Percentiles rank a stretch among this genome's conserved stretches.
Evolutionary conservation across 345 rosid genomes (phyloP).

Genomic region (Salix dunnii): DNA sequence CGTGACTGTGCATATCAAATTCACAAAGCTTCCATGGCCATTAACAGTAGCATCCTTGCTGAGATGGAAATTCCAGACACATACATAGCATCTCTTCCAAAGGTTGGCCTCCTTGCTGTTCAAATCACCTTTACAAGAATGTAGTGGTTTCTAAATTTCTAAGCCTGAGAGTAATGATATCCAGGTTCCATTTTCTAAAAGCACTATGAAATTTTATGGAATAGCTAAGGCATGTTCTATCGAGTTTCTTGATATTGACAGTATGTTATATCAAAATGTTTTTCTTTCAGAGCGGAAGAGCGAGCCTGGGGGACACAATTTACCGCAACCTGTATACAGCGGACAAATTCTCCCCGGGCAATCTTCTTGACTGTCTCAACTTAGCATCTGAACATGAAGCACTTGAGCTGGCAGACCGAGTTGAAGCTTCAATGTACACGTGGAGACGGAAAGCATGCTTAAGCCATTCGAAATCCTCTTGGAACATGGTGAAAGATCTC

Average conservation of each 20-base stretch:
- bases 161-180: not conserved
- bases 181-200: not conserved
- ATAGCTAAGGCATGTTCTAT: not conserved
- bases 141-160: not conserved
- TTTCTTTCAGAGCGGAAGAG: constrained; percentile 66
- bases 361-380: constrained; percentile 61
- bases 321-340: constrained; percentile 57
- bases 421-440: constrained; percentile 85
- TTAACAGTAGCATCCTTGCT: constrained; percentile 68
- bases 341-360: constrained; percentile 67
- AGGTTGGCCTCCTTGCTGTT: constrained; percentile 42
- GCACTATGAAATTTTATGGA: not conserved
- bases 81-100: constrained; percentile 79
- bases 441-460: constrained; percentile 89
- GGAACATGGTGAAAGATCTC: constrained; percentile 82
- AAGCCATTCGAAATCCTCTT: constrained; percentile 67
- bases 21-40: constrained; percentile 96
- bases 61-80: constrained; percentile 92
- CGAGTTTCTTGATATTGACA: not conserved
- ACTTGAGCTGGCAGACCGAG: constrained; percentile 74
- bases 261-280: not conserved
- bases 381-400: constrained; percentile 86
- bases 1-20: constrained; percentile 76
- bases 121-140: not conserved
- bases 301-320: constrained; percentile 73